Conservation (phyloP, 1,284 basidiomycete genomes). For the Moesziomyces antarcticus region DNA sequence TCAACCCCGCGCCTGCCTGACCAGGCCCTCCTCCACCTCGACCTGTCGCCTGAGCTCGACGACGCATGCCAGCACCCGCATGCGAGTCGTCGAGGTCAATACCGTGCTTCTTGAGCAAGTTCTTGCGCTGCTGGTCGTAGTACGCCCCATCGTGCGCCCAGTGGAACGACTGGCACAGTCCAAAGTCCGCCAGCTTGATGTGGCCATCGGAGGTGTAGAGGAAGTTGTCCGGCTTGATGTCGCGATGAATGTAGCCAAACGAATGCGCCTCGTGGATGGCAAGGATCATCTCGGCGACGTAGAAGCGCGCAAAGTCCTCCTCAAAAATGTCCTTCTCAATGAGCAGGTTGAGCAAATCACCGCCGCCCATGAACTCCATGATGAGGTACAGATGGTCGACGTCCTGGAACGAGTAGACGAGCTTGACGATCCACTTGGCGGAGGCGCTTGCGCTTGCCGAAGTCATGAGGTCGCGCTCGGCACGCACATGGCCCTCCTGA, state of each 20-base stretch:
- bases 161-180: conserved; percentile 73
- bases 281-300: conserved; percentile 97
- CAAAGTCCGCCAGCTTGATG: conserved; percentile 94
- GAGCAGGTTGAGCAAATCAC: conserved; percentile 92
- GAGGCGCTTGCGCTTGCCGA: conserved; percentile 70
- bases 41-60: conserved; percentile 27
- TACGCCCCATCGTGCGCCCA: conserved; percentile 70
- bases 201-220: conserved; percentile 91
- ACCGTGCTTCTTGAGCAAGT: conserved; percentile 89
- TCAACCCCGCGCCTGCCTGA: conserved; percentile 35
- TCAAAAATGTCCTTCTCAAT: conserved; percentile 93
- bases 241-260: conserved; percentile 94
- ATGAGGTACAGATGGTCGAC: conserved; percentile 89
- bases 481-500: conserved; percentile 95
- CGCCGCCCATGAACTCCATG: conserved; percentile 90
- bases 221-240: conserved; percentile 97
- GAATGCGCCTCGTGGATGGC: conserved; percentile 92
- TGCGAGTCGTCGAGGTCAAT: conserved; percentile 83
- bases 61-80: conserved; percentile 70
- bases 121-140: conserved; percentile 91
- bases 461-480: conserved; percentile 87
- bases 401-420: conserved; percentile 78
- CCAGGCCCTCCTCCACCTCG: conserved; percentile 21
- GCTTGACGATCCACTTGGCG: conserved; percentile 83
- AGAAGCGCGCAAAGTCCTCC: conserved; percentile 92